Base-by-base conservation (phyloP, 2,329 filamentous ascomycete genomes). In the Penicillium sp. region DNA sequence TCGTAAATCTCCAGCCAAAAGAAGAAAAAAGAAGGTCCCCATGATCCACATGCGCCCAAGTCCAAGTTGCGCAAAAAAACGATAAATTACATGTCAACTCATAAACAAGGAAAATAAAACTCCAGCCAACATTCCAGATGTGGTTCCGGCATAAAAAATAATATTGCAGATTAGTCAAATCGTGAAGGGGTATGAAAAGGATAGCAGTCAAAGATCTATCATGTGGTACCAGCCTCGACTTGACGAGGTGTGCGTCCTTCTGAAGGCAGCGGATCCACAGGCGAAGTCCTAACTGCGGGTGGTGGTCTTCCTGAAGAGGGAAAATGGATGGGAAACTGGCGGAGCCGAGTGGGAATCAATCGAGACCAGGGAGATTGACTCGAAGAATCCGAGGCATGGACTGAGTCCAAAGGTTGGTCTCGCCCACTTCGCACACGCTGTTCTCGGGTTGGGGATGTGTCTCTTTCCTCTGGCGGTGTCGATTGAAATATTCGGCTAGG, bases 401-500 rank as follows among this genome's bases (percentile, higher is more conserved):
- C 41, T n/a, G 36, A 8, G 29, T 23, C 15, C 31, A 38, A 53
- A 15, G 25, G 15, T 38, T 54, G 53, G 43, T 49, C 43, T 19
- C 6, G 55, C 38, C 44, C 35, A 35, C 23, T 36, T 41, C 35
- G 49, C 13, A 44, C 13, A 45, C 45, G 60, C 13, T 35, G 45
- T 27, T 57, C 60, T 36, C 42, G 25, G n/a, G 2, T 41, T 23
- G 65, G 55, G 25, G 66, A 65, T 15, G 62, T 62, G 49, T 66
- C 61, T 38, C 67, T 64, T 45, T 70, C 61, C 23, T 67, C 66
- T 29, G 64, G 55, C 19, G 70, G 63, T n/a, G 66, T 62, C 31
- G 69, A 61, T 45, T 67, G 68, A 55, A 73, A 67, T 48, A 75
- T 68, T 29, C 75, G 71, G 9, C 72, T 70, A n/a, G 77, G 69